Evolutionary conservation across 306 rosid genomes (phyloP).

Genomic region (Mimosa bimucronata): DNA sequence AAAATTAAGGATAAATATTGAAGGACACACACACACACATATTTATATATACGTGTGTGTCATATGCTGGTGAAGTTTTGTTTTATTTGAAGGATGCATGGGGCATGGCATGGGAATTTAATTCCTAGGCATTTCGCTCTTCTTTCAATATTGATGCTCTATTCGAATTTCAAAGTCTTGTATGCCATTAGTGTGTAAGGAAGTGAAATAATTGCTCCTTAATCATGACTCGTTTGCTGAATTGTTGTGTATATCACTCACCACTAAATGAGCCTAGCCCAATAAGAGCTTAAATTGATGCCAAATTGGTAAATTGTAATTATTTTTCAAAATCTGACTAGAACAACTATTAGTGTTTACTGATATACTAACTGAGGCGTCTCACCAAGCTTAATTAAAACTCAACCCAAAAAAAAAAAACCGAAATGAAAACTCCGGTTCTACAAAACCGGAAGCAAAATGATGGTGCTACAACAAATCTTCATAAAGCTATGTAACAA

Average conservation of each 20-base stretch:
- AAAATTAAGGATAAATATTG: neutral
- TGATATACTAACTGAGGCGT: constrained; percentile 25
- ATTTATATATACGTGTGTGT: no score
- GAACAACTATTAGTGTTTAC: constrained; percentile 33
- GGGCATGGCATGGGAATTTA: neutral
- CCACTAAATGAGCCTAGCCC: neutral
- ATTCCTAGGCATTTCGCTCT: neutral
- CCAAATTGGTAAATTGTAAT: constrained; percentile 15
- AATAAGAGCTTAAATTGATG: neutral
- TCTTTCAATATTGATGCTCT: neutral
- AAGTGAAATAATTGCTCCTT: neutral
- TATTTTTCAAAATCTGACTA: constrained; percentile 55
- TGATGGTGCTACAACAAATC: constrained; percentile 40
- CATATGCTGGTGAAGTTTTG: neutral
- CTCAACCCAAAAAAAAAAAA: constrained; percentile 31
- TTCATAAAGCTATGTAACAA: constrained; percentile 35
- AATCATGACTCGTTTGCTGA: neutral
- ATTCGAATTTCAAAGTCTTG: neutral
- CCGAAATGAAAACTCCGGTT: constrained; percentile 38
- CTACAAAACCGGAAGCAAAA: constrained; percentile 56
- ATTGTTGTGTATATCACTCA: neutral
- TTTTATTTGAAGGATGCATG: neutral
- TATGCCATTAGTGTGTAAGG: neutral
- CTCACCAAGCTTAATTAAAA: constrained; percentile 36
- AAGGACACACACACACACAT: no score